Base-by-base conservation (phyloP, 1,284 basidiomycete species). In the Tilletia setariae region DNA sequence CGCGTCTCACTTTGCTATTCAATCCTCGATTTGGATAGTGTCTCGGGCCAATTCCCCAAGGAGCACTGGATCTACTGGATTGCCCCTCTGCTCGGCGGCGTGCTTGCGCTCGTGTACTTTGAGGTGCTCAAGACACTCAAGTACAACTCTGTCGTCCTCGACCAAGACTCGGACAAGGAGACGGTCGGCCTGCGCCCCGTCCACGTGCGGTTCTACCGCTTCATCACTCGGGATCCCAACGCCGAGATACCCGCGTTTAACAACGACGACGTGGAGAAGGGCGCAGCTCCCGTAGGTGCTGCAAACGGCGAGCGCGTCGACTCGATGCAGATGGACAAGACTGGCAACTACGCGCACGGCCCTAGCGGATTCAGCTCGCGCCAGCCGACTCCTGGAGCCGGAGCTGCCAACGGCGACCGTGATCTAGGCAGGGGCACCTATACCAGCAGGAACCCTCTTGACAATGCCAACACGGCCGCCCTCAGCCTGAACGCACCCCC, bases 11-110 rank as follows among this genome's bases (percentile, higher is more conserved):
- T 61, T 9, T 11, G 19, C 56, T 28, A 61, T 42, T n/a, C 43
- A 4, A 49, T 49, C 47, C 6, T 7, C 16, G 11, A 49, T 19
- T 8, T 25, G 8, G 8, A 49, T 19, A 49, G 47, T 25, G 71
- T 72, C 28, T 67, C 65, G 2, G 67, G 67, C 0, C 3, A 9
- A 7, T 74, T 74, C 68, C 71, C 65, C 65, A 53, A 23, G 1
- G 70, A 74, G 23, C 72, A 74, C 67, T 74, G 40, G 23, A 66
- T 74, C 67, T 69, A 72, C 64, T 72, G 71, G 61, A 16, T 69
- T 15, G 67, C 70, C 40, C 65, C 65, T 35, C 21, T 66, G 21
- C 23, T 76, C 69, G 68, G 69, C 65, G 47, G 49, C 30, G 13
- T 66, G 1, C 40, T 66, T n/a, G 65, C 65, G 7, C 35, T 66